These are phyloP conservation scores for Colletotrichum gloeosporioides DNA, from an alignment of 2,329 filamentous ascomycete genomes.

Conservation along the genomic window DNA sequence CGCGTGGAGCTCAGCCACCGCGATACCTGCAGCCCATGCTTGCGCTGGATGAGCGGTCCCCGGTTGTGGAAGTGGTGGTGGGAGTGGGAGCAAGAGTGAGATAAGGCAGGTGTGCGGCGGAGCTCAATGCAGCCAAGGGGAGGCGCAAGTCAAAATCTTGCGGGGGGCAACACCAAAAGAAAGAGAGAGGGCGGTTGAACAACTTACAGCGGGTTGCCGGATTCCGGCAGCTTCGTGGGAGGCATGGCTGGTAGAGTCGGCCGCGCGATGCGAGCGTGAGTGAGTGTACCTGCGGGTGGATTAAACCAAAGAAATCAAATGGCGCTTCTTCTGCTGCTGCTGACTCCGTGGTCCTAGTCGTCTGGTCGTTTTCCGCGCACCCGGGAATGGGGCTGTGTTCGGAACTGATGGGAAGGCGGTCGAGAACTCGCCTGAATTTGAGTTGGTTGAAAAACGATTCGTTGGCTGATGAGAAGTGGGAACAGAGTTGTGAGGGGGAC, in stretches of 20 bases:
- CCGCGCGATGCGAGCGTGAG: neutral
- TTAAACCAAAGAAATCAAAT: neutral
- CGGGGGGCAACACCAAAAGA: neutral
- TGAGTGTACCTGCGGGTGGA: neutral
- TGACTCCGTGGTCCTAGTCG: neutral
- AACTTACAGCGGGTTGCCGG: conserved; percentile 53
- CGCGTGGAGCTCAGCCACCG: conserved; percentile 6
- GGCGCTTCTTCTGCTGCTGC: neutral
- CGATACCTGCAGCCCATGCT: neutral
- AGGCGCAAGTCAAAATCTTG: neutral
- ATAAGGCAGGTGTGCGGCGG: neutral
- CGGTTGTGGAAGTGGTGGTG: neutral
- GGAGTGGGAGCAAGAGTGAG: neutral
- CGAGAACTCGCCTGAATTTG: neutral
- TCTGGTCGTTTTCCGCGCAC: neutral
- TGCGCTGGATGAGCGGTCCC: neutral
- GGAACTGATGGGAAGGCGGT: neutral
- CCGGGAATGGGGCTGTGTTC: conserved; percentile 2
- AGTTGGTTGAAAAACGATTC: neutral
- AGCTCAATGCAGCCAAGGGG: neutral
- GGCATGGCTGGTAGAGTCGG: conserved; percentile 36
- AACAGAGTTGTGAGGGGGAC: neutral
- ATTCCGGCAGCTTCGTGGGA: conserved; percentile 50
- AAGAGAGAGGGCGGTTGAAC: neutral
- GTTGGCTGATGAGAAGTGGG: neutral